Base-by-base conservation (phyloP, 129 eudicot genomes). In the Chrysanthemum seticuspe region DNA sequence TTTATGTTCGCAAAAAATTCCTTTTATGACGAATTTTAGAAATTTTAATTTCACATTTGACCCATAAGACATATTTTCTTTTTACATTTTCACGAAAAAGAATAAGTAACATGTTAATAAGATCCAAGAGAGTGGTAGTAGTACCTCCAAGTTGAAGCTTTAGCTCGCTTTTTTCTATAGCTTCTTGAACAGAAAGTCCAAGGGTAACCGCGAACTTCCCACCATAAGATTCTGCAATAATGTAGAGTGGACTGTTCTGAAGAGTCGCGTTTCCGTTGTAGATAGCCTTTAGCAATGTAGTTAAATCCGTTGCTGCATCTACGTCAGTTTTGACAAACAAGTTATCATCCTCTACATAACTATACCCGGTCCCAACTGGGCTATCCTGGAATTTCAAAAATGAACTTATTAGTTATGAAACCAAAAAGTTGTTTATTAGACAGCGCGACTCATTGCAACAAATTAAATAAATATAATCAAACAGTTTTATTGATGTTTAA, bases 281-380 rank as follows among this genome's bases (percentile, higher is more conserved):
- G 47, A 92, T 25, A 71, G 79, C 78, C 48, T 85, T 89, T 80
- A 92, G 78, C 57, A 89, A 75, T 78, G 83, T 84, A 2, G 96
- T 92, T 31, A 89, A 72, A 79, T 92, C 98, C 18, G 78, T 75
- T 57, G 96, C 98, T 66, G 87, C 89, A 62, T 92, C 96, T 56
- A 77, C 86, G 80, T 92, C 98, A 9, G 89, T 92, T 83, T 85
- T 89, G 77, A 87, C 98, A 47, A 85, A 29, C 62, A 83, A 49
- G 10, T 68, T 52, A 36, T 62, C 49, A 16, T 92, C 95, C 76
- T 92, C 96, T 31, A 89, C 98, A 82, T 62, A 92, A 79, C 98
- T 92, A 74, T 74, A 92, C 62, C 96, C 96, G 6, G 95, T 92
- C 69, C 98, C 98, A 62, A 92, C 98, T 63, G 98, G 96, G 85